These are phyloP conservation scores for Boletus reticulatus DNA, from an alignment of 768 basidiomycete genomes.

Conservation along the genomic window DNA sequence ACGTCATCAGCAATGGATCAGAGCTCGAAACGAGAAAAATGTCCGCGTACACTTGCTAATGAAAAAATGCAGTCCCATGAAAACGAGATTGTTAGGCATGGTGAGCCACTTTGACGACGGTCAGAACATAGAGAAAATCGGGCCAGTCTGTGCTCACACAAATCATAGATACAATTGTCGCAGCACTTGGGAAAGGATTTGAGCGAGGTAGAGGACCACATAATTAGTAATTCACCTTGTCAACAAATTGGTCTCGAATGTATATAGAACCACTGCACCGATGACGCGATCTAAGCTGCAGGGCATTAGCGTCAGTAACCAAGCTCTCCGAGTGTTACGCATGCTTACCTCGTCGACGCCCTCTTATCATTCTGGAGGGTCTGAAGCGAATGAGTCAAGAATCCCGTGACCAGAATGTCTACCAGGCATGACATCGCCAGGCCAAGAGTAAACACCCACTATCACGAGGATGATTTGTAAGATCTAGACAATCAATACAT, in stretches of 20 bases:
- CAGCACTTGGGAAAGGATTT: conserved; percentile 28
- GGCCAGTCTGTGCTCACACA: conserved; percentile 33
- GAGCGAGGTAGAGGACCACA: background rate
- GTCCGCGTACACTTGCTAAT: conserved; percentile 46
- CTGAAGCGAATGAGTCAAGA: conserved; percentile 43
- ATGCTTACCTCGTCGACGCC: conserved; percentile 36
- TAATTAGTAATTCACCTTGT: conserved; percentile 14
- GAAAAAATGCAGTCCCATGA: conserved; percentile 52
- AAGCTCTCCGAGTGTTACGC: background rate
- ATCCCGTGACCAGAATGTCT: conserved; percentile 48
- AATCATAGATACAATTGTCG: conserved; percentile 41
- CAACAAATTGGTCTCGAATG: conserved; percentile 51
- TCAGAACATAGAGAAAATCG: background rate
- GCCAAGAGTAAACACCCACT: conserved; percentile 49
- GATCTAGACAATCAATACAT: background rate
- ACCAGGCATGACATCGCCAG: conserved; percentile 43
- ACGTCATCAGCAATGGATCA: background rate
- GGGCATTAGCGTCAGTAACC: background rate
- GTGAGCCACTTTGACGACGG: conserved; percentile 38
- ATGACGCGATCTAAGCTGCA: conserved; percentile 47
- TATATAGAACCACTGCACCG: conserved; percentile 47
- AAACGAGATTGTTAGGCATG: conserved; percentile 47
- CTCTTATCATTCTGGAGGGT: conserved; percentile 39
- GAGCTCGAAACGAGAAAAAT: background rate
- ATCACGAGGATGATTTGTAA: background rate